Percentiles rank a stretch among this genome's conserved stretches.
Conservation (phyloP, 2,329 filamentous ascomycete species). For the Ophiocordyceps robertsii region DNA sequence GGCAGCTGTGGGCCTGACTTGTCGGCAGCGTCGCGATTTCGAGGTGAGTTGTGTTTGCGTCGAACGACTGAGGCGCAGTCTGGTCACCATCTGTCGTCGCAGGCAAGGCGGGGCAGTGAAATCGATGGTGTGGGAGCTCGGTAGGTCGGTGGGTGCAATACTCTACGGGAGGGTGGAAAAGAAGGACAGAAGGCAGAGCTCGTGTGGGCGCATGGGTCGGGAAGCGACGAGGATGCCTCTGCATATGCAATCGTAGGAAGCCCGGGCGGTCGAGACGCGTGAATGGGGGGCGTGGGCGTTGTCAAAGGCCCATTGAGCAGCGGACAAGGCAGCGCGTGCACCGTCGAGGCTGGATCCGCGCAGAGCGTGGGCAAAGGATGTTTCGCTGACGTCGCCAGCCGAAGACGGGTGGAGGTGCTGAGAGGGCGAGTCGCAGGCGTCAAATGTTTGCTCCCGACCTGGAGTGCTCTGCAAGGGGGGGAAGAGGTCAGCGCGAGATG, state of each 20-base stretch:
- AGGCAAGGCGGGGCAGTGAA: conserved; percentile 2
- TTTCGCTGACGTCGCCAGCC: not conserved
- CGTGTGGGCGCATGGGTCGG: conserved; percentile 26
- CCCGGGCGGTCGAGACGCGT: conserved; percentile 1
- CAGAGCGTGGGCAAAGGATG: not conserved
- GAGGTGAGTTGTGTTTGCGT: conserved; percentile 1
- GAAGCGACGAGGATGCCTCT: conserved; percentile 7
- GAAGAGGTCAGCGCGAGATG: conserved; percentile 1
- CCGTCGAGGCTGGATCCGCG: not conserved
- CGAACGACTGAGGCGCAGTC: conserved; percentile 5
- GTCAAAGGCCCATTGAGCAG: conserved; percentile 2
- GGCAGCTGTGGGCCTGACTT: conserved; percentile 8
- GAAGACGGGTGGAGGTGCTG: not conserved
- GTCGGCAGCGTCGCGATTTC: conserved; percentile 7
- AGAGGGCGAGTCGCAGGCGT: not conserved
- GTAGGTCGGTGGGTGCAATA: conserved; percentile 9
- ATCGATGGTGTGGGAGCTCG: conserved; percentile 5
- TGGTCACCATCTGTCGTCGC: conserved; percentile 12
- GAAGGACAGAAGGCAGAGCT: conserved; percentile 17
- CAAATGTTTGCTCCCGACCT: conserved; percentile 7
- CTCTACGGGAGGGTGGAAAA: conserved; percentile 18
- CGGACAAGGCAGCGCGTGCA: not conserved
- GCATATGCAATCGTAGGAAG: conserved; percentile 8
- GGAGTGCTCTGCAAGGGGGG: conserved; percentile 11
- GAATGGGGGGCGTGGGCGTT: not conserved